Evolutionary conservation across 306 rosid genomes (phyloP).

Genomic region (Cucurbita moschata): DNA sequence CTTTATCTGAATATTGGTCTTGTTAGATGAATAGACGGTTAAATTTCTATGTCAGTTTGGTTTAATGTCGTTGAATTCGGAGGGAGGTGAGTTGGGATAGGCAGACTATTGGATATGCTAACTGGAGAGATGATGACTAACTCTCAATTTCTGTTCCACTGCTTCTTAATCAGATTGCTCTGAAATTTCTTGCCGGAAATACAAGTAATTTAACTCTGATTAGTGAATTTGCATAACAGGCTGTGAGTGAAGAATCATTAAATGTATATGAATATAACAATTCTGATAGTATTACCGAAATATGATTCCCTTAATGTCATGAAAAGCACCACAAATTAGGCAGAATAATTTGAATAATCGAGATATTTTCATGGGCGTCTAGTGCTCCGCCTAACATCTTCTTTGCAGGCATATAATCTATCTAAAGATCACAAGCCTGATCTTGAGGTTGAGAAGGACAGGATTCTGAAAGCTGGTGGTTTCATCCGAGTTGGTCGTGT

Average conservation of each 20-base stretch:
- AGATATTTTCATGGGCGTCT: background rate
- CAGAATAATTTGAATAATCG: background rate
- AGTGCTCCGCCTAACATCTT: background rate
- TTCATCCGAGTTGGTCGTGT: slow-evolving; percentile 85
- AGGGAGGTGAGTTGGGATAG: background rate
- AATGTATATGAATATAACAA: background rate
- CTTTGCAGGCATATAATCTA: slow-evolving; percentile 61
- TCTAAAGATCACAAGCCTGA: slow-evolving; percentile 96
- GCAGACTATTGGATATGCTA: background rate
- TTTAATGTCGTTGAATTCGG: background rate
- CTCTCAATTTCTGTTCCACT: background rate
- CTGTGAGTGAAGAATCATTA: background rate
- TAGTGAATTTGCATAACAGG: background rate
- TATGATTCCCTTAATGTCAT: background rate
- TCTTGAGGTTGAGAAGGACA: slow-evolving; percentile 70
- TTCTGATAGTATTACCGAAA: background rate
- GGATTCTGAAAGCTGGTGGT: slow-evolving; percentile 91
- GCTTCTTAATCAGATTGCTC: background rate
- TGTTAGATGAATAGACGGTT: background rate
- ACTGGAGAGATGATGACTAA: background rate
- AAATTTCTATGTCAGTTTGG: background rate
- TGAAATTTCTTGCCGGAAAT: background rate
- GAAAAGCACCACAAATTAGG: background rate
- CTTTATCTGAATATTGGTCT: background rate
- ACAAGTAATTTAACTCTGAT: background rate